Percentiles rank a stretch among this genome's conserved stretches.
phyloP scores from a whole-genome alignment of 768 basidiomycete species.

The Xerocomus potaroensis region DNA sequence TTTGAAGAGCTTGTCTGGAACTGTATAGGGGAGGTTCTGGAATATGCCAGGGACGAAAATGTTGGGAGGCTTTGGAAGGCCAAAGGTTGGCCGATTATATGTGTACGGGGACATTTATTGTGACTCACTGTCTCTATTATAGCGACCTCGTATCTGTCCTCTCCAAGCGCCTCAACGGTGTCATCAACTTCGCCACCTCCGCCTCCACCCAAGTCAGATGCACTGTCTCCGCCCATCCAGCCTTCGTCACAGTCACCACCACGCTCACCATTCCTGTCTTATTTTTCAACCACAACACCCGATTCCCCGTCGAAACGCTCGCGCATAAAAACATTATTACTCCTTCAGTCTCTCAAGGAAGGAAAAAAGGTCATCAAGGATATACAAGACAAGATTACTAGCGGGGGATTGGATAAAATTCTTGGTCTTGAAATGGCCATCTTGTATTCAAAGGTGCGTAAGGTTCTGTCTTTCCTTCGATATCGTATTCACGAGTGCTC shows the following conservation, averaged over 20 bases:
- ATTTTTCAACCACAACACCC: constrained; percentile 81
- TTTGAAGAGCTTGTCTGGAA: constrained; percentile 62
- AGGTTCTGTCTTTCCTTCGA: not conserved
- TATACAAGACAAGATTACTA: constrained; percentile 18
- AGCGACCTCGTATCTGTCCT: constrained; percentile 54
- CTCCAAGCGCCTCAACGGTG: constrained; percentile 6
- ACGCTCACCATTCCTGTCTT: constrained; percentile 43
- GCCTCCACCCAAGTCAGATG: constrained; percentile 10
- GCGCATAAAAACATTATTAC: constrained; percentile 72
- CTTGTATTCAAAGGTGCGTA: constrained; percentile 66
- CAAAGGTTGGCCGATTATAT: constrained; percentile 45
- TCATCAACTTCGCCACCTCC: constrained; percentile 3
- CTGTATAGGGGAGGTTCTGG: constrained; percentile 51
- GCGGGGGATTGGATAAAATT: constrained; percentile 39
- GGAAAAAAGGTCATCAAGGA: constrained; percentile 13
- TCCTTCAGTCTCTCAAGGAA: constrained; percentile 50
- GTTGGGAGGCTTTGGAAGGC: constrained; percentile 65
- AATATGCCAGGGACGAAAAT: constrained; percentile 44
- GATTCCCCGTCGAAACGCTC: constrained; percentile 68
- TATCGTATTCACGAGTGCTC: not conserved
- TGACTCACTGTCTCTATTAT: not conserved
- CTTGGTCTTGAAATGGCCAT: constrained; percentile 75
- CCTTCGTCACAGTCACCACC: constrained; percentile 2
- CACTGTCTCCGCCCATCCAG: not conserved
- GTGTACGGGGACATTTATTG: not conserved